Evolutionary conservation across 306 rosid species (phyloP).

Genomic region (Prunus davidiana): DNA sequence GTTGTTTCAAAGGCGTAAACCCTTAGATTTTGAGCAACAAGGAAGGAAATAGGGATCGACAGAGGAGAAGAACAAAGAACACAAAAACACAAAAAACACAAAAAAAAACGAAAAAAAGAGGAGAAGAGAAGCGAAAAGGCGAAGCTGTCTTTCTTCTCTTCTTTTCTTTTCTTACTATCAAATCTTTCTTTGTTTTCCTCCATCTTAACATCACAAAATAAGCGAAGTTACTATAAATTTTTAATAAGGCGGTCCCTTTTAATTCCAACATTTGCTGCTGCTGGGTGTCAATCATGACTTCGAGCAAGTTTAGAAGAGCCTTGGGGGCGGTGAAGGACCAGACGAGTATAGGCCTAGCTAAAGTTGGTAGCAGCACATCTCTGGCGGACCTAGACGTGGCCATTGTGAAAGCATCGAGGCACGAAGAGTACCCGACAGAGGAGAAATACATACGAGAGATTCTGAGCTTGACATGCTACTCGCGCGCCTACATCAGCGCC

Average conservation of each 20-base stretch:
- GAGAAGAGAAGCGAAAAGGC: not conserved
- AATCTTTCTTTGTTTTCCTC: constrained; percentile 14
- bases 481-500: constrained; percentile 61
- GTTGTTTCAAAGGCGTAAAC: constrained; percentile 28
- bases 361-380: constrained; percentile 81
- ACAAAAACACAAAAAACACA: not conserved
- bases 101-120: not conserved
- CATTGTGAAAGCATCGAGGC: constrained; percentile 86
- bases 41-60: not conserved
- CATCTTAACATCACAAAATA: not conserved
- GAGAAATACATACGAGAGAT: constrained; percentile 77
- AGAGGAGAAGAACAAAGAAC: constrained; percentile 15
- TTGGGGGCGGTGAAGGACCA: constrained; percentile 90
- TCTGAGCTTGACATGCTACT: constrained; percentile 84
- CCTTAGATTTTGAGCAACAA: constrained; percentile 3
- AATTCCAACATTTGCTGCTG: not conserved
- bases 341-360: constrained; percentile 89
- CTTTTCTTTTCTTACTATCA: constrained; percentile 1
- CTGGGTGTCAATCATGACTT: constrained; percentile 36
- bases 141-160: constrained; percentile 24
- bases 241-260: not conserved
- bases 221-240: too few species aligned
- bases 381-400: constrained; percentile 88
- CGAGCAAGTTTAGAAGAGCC: constrained; percentile 72
- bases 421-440: constrained; percentile 79